Percentiles rank a stretch among this genome's conserved stretches.
Conservation (phyloP, 148 eudicot genomes). For the Rhododendron henanense region DNA sequence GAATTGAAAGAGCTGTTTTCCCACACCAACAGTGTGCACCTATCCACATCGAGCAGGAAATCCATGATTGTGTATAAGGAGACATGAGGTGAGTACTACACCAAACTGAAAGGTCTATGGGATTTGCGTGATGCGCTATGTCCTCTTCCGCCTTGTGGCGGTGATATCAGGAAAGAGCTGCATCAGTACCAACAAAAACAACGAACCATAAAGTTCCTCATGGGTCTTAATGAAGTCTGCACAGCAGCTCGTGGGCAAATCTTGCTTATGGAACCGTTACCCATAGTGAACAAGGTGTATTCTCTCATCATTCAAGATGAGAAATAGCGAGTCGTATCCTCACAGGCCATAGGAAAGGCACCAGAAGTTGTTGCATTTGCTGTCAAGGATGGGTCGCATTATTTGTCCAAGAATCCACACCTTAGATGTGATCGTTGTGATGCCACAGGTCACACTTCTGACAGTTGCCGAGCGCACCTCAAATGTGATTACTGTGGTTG, state of each 20-base stretch:
- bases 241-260: not conserved
- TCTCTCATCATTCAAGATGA: not conserved
- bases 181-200: not conserved
- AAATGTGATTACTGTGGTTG: not conserved
- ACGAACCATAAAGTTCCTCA: not conserved
- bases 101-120: not conserved
- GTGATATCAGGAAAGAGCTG: not conserved
- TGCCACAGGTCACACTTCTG: not conserved
- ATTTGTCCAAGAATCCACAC: not conserved
- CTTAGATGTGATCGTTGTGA: not conserved
- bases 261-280: not conserved
- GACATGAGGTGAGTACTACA: not conserved
- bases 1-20: not conserved
- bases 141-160: not conserved
- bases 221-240: not conserved
- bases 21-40: not conserved
- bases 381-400: not conserved
- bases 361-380: not conserved
- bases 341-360: not conserved
- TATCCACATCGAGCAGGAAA: not conserved
- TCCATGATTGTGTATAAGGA: not conserved
- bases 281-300: not conserved
- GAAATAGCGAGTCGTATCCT: not conserved
- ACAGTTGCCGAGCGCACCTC: not conserved
- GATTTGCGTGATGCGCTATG: not conserved